phyloP scores from a whole-genome alignment of 208 protist species.

The Kentomonas sorsogonicus region DNA sequence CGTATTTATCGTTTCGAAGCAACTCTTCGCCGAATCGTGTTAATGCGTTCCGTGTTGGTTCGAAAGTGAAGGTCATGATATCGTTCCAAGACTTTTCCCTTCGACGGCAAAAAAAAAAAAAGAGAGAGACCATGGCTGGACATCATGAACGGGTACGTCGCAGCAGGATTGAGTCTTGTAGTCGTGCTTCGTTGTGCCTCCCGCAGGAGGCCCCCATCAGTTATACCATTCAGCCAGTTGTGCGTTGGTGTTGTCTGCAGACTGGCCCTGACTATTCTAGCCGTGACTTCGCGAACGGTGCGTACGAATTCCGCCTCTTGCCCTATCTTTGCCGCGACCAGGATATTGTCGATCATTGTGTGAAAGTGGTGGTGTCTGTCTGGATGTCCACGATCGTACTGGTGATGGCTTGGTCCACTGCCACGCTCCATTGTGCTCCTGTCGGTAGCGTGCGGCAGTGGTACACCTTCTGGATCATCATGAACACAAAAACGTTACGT shows the following conservation, averaged over 20 bases:
- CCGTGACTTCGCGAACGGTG: slow-evolving; percentile 10
- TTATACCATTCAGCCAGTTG: slow-evolving; percentile 11
- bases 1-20: no score
- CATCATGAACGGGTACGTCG: no score
- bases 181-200: no score
- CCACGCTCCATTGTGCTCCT: slow-evolving; percentile 23
- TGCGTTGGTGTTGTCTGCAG: slow-evolving; percentile 18
- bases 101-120: no score
- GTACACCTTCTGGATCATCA: slow-evolving; percentile 2
- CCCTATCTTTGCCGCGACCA: slow-evolving; percentile 20
- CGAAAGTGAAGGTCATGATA: no score
- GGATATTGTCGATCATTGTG: slow-evolving; percentile 28
- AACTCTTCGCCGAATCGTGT: no score
- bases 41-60: no score
- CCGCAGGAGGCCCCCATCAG: slow-evolving; percentile 11
- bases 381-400: slow-evolving; percentile 17
- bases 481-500: slow-evolving; percentile 23
- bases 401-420: slow-evolving; percentile 19
- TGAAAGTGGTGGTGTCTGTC: slow-evolving; percentile 11
- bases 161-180: no score
- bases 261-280: slow-evolving; percentile 14
- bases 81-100: no score
- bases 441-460: slow-evolving; percentile 19
- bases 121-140: no score
- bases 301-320: slow-evolving; percentile 17